Evolutionary conservation across 768 basidiomycete species (phyloP).

Genomic region (Boletus barrowsii): DNA sequence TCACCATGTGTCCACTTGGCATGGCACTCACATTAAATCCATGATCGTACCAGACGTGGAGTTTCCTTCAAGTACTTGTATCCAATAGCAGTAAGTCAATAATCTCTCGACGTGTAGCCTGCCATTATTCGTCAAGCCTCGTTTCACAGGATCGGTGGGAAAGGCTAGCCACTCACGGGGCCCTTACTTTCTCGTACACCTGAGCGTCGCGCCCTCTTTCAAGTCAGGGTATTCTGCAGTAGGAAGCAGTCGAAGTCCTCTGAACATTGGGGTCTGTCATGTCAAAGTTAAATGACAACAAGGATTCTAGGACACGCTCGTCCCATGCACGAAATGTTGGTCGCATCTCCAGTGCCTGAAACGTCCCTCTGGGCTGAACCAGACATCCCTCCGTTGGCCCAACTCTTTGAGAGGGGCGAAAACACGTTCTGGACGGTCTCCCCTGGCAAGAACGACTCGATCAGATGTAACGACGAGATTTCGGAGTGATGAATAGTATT

Average conservation of each 20-base stretch:
- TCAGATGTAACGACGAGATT: constrained; percentile 7
- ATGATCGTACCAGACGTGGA: too few species aligned
- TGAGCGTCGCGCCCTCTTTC: constrained; percentile 2
- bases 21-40: too few species aligned
- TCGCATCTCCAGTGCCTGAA: neutral
- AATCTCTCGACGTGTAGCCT: too few species aligned
- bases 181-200: neutral
- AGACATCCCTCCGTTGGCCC: neutral
- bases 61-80: too few species aligned
- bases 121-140: too few species aligned
- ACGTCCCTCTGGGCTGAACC: neutral
- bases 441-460: neutral
- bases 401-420: neutral
- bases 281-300: too few species aligned
- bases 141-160: too few species aligned
- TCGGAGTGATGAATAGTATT: neutral
- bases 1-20: too few species aligned
- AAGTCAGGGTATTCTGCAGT: constrained; percentile 2
- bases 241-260: constrained; percentile 6
- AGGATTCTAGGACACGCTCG: constrained; percentile 2
- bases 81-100: too few species aligned
- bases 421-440: neutral
- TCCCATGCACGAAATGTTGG: neutral
- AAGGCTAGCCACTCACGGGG: too few species aligned
- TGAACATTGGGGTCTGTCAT: neutral